Percentiles rank a stretch among this genome's conserved stretches.
Evolutionary conservation across 345 rosid genomes (phyloP).

Genomic region (Syzygium aqueum): DNA sequence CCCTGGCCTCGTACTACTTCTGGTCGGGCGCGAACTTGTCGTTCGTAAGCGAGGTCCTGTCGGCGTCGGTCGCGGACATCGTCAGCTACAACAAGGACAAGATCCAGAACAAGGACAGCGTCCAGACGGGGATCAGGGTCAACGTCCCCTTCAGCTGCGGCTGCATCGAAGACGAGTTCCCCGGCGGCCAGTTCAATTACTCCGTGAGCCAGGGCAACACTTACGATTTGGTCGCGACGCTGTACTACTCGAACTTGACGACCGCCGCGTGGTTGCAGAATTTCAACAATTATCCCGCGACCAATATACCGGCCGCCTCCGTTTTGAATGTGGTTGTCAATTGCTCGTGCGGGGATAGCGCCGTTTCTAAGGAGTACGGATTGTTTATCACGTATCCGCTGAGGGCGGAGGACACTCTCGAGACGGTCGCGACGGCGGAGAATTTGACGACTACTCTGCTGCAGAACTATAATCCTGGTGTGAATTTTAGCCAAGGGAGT

Average conservation of each 20-base stretch:
- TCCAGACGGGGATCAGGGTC: slow-evolving; percentile 19
- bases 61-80: slow-evolving; percentile 1
- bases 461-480: slow-evolving; percentile 46
- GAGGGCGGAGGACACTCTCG: slow-evolving; percentile 40
- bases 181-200: slow-evolving; percentile 42
- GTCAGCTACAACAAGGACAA: slow-evolving; percentile 24
- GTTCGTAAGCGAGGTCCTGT: slow-evolving; percentile 25
- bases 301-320: slow-evolving; percentile 25
- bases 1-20: slow-evolving; percentile 64
- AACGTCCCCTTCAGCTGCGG: slow-evolving; percentile 64
- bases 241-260: slow-evolving; percentile 37
- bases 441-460: slow-evolving; percentile 28
- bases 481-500: slow-evolving; percentile 47
- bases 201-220: slow-evolving; percentile 9
- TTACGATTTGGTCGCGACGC: slow-evolving; percentile 16
- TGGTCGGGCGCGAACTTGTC: slow-evolving; percentile 25
- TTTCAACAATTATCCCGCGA: slow-evolving; percentile 17
- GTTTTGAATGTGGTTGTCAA: slow-evolving; percentile 50
- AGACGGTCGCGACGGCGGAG: slow-evolving; percentile 20
- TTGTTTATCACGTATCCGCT: slow-evolving; percentile 66
- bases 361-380: slow-evolving; percentile 42
- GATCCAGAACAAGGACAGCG: slow-evolving; percentile 27
- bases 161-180: slow-evolving; percentile 40
- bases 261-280: slow-evolving; percentile 16
- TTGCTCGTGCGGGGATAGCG: slow-evolving; percentile 58